Evolutionary conservation across 495 filamentous ascomycete species (phyloP), one percentile per base, ranked within the genome.

Genomic region (Usnea hakonensis): DNA sequence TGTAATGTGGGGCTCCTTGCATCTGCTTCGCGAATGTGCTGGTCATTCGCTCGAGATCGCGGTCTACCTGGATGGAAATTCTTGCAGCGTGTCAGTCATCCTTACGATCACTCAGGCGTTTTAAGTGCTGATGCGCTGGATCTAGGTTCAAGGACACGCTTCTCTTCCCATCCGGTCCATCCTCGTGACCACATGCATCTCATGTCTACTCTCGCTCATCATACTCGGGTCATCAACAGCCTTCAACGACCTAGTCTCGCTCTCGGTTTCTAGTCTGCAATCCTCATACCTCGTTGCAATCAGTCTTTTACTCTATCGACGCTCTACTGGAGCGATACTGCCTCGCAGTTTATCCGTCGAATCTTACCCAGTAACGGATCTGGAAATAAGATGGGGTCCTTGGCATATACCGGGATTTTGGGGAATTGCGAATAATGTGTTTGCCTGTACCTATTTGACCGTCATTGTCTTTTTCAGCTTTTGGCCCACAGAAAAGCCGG

Each of bases 1-100:
- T 75, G 76, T 5, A 72, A 70, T 56, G 73, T 82, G 17, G 73
- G 76, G 14, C 73, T 78, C 57, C 67, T 79, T 21, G 79, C 81
- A 19, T 74, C 81, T 8, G 68, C 79, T 8, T 83, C 82, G 23
- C 76, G 83, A 2, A 78, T 81, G 68, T 71, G 78, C 40, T 85
- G 81, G 77, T 77, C 81, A 0, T 84, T 85, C 64, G 73, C 79
- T 2, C 71, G 82, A 7, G 82, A 85, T 61, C 73, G 74, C 17
- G 81, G 77, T 5, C 65, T 83, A 17, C 81, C 81, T 3, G 76
- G 77, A 38, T 61, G 58, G 58, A 61, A 38, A 7, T 54, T 8
- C 9, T 36, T 61, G 36, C 46, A 53, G 58, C 58, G 54, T 33
- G 48, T 61, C 17, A 33, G 58, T 50, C 0, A 2, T 11, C n/a